phyloP scores from a whole-genome alignment of 352 stramenopile genomes.

The Pythium monospermum region DNA sequence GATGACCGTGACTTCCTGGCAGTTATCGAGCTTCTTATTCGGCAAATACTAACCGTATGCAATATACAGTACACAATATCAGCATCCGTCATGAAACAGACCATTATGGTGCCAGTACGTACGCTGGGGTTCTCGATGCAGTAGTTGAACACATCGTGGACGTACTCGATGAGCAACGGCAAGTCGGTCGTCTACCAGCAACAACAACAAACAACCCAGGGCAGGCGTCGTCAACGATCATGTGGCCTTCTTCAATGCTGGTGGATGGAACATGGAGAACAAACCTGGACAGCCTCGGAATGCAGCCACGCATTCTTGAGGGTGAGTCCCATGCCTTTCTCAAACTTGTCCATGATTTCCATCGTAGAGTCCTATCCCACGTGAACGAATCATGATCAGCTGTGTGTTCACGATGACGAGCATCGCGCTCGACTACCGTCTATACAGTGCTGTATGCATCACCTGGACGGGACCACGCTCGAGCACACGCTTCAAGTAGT shows the following conservation, averaged over 20 bases:
- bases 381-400: too few species aligned
- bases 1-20: constrained; percentile 85
- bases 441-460: background rate
- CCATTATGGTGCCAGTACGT: constrained; percentile 3
- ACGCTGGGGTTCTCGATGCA: constrained; percentile 66
- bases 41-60: constrained; percentile 39
- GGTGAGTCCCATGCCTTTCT: constrained; percentile 84
- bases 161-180: constrained; percentile 85
- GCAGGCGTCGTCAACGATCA: background rate
- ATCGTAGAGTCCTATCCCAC: constrained; percentile 63
- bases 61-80: background rate
- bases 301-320: constrained; percentile 90
- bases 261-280: background rate
- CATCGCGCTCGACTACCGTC: too few species aligned
- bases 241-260: background rate
- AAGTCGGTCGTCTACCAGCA: constrained; percentile 78
- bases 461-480: constrained; percentile 68
- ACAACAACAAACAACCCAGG: background rate
- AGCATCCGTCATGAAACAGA: background rate
- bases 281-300: constrained; percentile 80
- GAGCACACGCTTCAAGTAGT: constrained; percentile 62
- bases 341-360: constrained; percentile 77
- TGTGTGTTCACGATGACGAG: too few species aligned
- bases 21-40: constrained; percentile 70
- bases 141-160: constrained; percentile 79